Evolutionary conservation across 2,329 filamentous ascomycete genomes (phyloP).

Genomic region (Aureobasidium sp.): DNA sequence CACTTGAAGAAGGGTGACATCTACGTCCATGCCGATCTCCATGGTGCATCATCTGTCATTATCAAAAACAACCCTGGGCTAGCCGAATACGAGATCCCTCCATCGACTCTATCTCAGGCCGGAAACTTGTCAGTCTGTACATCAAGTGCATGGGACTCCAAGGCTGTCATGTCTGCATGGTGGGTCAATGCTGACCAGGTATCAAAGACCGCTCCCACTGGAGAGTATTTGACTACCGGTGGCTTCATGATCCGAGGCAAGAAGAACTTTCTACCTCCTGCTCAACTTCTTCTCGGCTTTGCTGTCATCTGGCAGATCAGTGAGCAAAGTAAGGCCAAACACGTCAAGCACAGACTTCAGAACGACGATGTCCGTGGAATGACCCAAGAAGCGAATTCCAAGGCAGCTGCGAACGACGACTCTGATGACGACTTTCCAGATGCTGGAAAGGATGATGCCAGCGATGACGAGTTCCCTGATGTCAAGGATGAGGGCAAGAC

Average conservation of each 20-base stretch:
- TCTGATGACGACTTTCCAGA: slow-evolving; percentile 22
- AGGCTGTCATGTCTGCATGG: slow-evolving; percentile 91
- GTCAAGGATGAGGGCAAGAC: slow-evolving; percentile 29
- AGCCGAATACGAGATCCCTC: slow-evolving; percentile 79
- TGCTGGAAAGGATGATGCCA: slow-evolving; percentile 25
- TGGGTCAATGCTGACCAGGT: slow-evolving; percentile 91
- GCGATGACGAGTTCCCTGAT: slow-evolving; percentile 17
- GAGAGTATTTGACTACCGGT: slow-evolving; percentile 72
- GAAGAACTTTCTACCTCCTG: slow-evolving; percentile 86
- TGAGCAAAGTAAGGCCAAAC: slow-evolving; percentile 74
- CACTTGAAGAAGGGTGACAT: slow-evolving; percentile 84
- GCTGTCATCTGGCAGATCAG: slow-evolving; percentile 83
- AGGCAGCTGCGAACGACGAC: slow-evolving; percentile 17
- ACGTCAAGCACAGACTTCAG: slow-evolving; percentile 66
- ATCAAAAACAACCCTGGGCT: slow-evolving; percentile 80
- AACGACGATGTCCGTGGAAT: slow-evolving; percentile 27
- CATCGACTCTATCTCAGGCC: slow-evolving; percentile 84
- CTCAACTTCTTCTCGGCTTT: slow-evolving; percentile 80
- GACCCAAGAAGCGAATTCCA: slow-evolving; percentile 17
- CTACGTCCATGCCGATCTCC: slow-evolving; percentile 84
- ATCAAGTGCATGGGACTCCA: slow-evolving; percentile 90
- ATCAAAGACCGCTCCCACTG: slow-evolving; percentile 71
- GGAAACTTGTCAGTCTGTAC: slow-evolving; percentile 77
- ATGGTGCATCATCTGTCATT: slow-evolving; percentile 75
- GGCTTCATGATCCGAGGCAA: slow-evolving; percentile 75